Evolutionary conservation across 2,329 filamentous ascomycete genomes (phyloP).

Genomic region (Nemania bipapillata): DNA sequence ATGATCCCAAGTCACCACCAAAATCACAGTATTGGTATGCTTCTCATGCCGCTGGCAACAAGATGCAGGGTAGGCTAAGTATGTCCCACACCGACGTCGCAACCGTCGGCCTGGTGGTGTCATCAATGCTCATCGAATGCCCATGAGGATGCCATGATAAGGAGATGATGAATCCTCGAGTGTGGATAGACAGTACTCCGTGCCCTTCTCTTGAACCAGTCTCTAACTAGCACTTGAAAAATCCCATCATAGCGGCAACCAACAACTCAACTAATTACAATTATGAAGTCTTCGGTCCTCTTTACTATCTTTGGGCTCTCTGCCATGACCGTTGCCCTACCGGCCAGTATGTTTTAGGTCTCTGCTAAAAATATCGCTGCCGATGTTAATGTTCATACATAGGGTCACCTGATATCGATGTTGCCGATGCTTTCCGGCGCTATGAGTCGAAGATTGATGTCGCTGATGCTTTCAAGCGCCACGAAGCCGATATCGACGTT

Average conservation of each 20-base stretch:
- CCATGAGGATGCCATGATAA: conserved; percentile 4
- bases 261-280: no score
- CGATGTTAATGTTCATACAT: background rate
- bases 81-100: conserved; percentile 10
- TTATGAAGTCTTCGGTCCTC: conserved; percentile 1
- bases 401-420: no score
- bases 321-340: conserved; percentile 5
- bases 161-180: background rate
- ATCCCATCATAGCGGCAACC: background rate
- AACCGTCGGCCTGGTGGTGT: background rate
- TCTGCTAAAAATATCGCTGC: background rate
- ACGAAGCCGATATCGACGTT: no score
- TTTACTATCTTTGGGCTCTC: conserved; percentile 11
- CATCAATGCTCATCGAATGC: background rate
- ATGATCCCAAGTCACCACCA: background rate
- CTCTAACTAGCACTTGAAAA: background rate
- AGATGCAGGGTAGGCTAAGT: background rate
- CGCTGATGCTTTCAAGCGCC: no score
- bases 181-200: background rate
- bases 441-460: conserved; percentile 15
- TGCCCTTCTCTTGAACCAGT: background rate
- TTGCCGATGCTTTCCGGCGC: no score
- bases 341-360: background rate
- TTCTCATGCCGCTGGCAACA: background rate
- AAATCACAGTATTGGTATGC: background rate